These are phyloP conservation scores for Bryum argenteum DNA, from an alignment of 225 moss, liverwort and hornwort genomes.

Conservation along the genomic window DNA sequence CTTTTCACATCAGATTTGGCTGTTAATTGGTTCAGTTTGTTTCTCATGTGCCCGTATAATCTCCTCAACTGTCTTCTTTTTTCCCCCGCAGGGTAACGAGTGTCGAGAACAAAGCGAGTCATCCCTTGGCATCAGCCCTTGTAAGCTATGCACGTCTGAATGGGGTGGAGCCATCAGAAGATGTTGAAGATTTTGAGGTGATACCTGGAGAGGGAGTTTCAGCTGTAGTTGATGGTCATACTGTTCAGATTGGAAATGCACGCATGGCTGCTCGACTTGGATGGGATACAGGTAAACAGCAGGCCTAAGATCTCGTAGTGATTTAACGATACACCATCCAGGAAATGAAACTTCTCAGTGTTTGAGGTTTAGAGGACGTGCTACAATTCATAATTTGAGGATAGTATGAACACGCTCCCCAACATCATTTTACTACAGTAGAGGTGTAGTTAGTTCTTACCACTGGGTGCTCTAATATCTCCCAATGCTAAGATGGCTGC, in stretches of 20 bases:
- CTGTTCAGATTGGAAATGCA: slow-evolving; percentile 84
- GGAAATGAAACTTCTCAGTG: not conserved
- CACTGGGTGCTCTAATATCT: not conserved
- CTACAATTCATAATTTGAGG: not conserved
- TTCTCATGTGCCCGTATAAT: not conserved
- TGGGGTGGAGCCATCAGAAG: slow-evolving; percentile 73
- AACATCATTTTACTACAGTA: not conserved
- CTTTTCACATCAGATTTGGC: slow-evolving; percentile 15
- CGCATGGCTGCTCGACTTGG: slow-evolving; percentile 71
- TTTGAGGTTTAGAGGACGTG: slow-evolving; percentile 2
- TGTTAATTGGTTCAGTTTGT: not conserved
- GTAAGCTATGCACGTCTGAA: slow-evolving; percentile 73
- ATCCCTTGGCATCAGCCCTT: slow-evolving; percentile 88
- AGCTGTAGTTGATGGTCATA: slow-evolving; percentile 74
- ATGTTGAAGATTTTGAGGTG: slow-evolving; percentile 75
- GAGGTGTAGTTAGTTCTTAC: not conserved
- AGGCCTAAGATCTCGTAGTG: slow-evolving; percentile 2
- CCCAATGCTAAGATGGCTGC: slow-evolving; percentile 19
- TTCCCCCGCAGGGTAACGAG: slow-evolving; percentile 64
- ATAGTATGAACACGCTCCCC: not conserved
- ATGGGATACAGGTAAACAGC: slow-evolving; percentile 70
- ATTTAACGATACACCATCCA: not conserved
- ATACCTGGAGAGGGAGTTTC: slow-evolving; percentile 90
- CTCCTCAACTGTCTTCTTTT: not conserved
- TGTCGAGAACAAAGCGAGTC: slow-evolving; percentile 87